These are phyloP conservation scores for Salvia splendens DNA, from an alignment of 257 asterid genomes.

Conservation along the genomic window DNA sequence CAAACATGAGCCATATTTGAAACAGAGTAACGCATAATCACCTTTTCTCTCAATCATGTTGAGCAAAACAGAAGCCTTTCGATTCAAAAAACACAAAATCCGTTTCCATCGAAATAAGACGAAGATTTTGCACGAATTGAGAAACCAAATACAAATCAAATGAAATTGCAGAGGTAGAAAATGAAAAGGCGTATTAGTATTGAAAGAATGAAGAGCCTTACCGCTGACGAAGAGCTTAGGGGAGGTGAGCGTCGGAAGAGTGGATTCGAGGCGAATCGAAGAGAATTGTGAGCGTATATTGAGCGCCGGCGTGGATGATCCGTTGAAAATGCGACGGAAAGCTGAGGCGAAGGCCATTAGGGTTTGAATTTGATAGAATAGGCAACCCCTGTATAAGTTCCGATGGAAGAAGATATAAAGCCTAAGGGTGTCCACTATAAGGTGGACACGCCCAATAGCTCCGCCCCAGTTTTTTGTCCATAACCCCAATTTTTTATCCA, in stretches of 20 bases:
- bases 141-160: not conserved
- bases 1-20: not conserved
- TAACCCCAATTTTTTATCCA: no score
- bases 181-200: not conserved
- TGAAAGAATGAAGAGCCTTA: conserved; percentile 33
- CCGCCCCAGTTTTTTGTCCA: no score
- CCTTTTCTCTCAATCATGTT: not conserved
- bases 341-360: conserved; percentile 64
- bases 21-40: not conserved
- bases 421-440: no score
- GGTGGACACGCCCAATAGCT: no score
- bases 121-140: not conserved
- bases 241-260: conserved; percentile 74
- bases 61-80: not conserved
- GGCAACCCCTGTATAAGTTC: conserved; percentile 8
- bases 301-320: conserved; percentile 48
- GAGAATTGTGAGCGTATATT: conserved; percentile 48
- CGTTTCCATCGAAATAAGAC: not conserved
- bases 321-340: conserved; percentile 58
- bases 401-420: conserved; percentile 7
- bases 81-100: not conserved
- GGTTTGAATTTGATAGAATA: not conserved
- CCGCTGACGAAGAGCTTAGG: conserved; percentile 93
- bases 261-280: conserved; percentile 66
- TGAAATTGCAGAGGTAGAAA: not conserved